These are phyloP conservation scores for Hypsizygus marmoreus DNA, from an alignment of 768 basidiomycete species.

Conservation along the genomic window DNA sequence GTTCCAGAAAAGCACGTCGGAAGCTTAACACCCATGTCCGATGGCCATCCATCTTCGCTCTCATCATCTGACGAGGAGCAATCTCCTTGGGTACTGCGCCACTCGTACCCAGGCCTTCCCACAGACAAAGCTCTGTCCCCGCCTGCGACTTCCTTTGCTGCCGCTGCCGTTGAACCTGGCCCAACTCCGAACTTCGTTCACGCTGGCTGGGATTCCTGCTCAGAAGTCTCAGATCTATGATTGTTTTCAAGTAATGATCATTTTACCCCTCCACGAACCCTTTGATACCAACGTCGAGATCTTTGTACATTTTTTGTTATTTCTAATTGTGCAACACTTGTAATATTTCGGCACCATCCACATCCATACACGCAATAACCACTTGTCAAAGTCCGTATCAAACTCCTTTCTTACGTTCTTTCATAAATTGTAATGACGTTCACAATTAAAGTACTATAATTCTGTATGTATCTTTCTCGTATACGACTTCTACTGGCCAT, in stretches of 20 bases:
- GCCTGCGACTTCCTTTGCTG: conserved; percentile 41
- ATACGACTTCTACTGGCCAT: conserved; percentile 49
- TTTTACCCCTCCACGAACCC: no score
- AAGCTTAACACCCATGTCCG: conserved; percentile 13
- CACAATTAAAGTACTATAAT: no score
- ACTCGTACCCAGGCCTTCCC: conserved; percentile 17
- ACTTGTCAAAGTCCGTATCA: no score
- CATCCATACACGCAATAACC: no score
- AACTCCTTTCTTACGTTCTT: no score
- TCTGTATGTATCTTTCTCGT: conserved; percentile 1
- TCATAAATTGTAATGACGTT: no score
- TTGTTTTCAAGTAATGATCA: neutral
- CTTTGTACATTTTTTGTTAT: no score
- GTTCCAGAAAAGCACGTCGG: conserved; percentile 6
- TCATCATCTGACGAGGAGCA: conserved; percentile 19
- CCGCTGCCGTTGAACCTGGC: conserved; percentile 35
- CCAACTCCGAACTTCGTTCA: conserved; percentile 53
- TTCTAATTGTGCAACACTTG: no score
- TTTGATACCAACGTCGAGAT: no score
- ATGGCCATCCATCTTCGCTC: conserved; percentile 8
- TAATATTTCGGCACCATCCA: no score
- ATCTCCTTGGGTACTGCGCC: conserved; percentile 11
- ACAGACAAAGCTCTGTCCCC: conserved; percentile 12
- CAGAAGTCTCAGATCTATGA: conserved; percentile 36
- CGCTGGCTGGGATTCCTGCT: conserved; percentile 60